Evolutionary conservation across 2,329 filamentous ascomycete genomes (phyloP).

Genomic region (Aureobasidium subglaciale): DNA sequence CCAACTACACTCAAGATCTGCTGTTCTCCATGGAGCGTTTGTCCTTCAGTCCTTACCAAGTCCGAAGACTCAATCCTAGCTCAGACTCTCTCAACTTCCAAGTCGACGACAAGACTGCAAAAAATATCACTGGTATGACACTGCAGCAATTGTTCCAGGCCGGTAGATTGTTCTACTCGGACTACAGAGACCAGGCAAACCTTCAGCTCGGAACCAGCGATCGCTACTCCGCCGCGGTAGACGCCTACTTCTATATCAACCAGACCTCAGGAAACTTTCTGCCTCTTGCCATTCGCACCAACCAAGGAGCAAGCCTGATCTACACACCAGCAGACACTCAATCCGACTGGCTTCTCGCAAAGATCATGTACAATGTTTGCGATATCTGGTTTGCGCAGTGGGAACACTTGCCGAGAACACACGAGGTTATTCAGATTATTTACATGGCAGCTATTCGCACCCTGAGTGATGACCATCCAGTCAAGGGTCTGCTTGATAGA

Average conservation of each 20-base stretch:
- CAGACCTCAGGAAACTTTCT: neutral
- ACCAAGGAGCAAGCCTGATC: neutral
- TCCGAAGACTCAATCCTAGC: neutral
- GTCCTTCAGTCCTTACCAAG: neutral
- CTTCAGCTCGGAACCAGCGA: neutral
- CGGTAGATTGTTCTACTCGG: neutral
- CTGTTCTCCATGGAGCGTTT: conserved; percentile 5
- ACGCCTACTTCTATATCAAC: conserved; percentile 4
- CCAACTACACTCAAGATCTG: conserved; percentile 3
- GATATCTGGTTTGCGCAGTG: conserved; percentile 5
- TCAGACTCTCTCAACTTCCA: neutral
- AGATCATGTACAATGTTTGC: conserved; percentile 6
- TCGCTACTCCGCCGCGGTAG: conserved; percentile 1
- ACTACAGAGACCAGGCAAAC: conserved; percentile 4
- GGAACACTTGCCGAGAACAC: neutral
- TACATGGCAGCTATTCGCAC: conserved; percentile 5
- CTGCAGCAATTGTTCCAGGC: neutral
- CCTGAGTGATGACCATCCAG: neutral
- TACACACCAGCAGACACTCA: neutral
- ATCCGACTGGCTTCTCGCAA: neutral
- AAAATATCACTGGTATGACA: neutral
- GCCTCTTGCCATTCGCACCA: neutral
- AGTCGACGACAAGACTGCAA: neutral
- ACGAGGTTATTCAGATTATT: neutral
- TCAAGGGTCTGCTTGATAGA: neutral